A percentile compares a stretch with the other conserved stretches of the same genome.
Conservation (phyloP, 306 rosid genomes). For the Heteromeles arbutifolia region DNA sequence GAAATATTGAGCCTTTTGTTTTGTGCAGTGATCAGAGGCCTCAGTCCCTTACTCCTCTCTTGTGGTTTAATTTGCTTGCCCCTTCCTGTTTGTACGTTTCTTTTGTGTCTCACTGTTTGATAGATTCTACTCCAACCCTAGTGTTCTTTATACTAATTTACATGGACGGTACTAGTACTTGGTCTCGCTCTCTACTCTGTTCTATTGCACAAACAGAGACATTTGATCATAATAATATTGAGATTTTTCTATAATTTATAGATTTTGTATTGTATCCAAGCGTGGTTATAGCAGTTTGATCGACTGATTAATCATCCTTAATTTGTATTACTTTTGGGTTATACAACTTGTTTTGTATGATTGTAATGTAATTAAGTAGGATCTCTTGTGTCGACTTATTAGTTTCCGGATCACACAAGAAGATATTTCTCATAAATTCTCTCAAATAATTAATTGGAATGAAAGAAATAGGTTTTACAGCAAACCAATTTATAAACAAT, state of each 20-base stretch:
- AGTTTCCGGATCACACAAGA: background rate
- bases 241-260: background rate
- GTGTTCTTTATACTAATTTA: background rate
- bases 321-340: too few relatives aligned
- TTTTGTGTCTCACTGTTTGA: conserved; percentile 41
- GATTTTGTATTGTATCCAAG: background rate
- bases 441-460: background rate
- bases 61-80: background rate
- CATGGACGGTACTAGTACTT: background rate
- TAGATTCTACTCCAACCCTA: conserved; percentile 42
- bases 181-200: background rate
- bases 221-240: background rate
- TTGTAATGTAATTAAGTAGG: background rate
- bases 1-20: conserved; percentile 30
- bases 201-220: background rate
- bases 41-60: background rate
- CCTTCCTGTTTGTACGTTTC: conserved; percentile 23
- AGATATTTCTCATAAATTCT: too few relatives aligned
- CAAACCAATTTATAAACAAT: background rate
- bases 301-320: background rate
- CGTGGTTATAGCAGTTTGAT: background rate
- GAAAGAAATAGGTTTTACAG: background rate
- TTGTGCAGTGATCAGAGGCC: background rate
- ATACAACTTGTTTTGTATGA: background rate
- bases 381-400: background rate